Evolutionary conservation across 805 yeast genomes (phyloP).

Genomic region (Ogataea pilisensis): DNA sequence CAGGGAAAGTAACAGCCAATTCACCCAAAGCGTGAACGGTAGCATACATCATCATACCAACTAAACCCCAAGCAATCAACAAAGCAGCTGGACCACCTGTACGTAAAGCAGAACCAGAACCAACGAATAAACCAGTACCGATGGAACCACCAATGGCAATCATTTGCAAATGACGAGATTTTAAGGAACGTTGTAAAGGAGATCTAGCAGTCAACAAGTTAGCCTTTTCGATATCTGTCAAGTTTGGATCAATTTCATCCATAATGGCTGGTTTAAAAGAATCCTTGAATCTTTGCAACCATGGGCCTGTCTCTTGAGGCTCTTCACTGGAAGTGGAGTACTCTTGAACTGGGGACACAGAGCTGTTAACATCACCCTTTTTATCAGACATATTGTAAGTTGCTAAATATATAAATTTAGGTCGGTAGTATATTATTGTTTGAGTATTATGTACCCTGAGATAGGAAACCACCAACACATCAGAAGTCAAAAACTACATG

Average conservation of each 20-base stretch:
- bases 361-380: slow-evolving; percentile 22
- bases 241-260: slow-evolving; percentile 40
- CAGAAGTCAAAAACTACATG: too few species aligned
- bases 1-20: slow-evolving; percentile 58
- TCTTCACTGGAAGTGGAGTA: slow-evolving; percentile 6
- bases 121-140: slow-evolving; percentile 80
- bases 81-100: slow-evolving; percentile 75
- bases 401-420: background rate
- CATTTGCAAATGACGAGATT: slow-evolving; percentile 69
- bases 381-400: slow-evolving; percentile 5
- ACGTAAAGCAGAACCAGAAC: slow-evolving; percentile 58
- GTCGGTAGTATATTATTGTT: background rate
- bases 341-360: slow-evolving; percentile 21
- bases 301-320: slow-evolving; percentile 6
- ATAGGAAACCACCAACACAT: too few species aligned
- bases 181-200: slow-evolving; percentile 48
- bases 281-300: slow-evolving; percentile 25
- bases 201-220: slow-evolving; percentile 45
- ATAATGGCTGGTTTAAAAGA: slow-evolving; percentile 28
- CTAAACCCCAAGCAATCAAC: slow-evolving; percentile 54
- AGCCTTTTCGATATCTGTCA: slow-evolving; percentile 43
- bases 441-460: too few species aligned
- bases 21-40: slow-evolving; percentile 67
- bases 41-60: slow-evolving; percentile 57
- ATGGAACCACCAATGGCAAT: slow-evolving; percentile 82